These are phyloP conservation scores for Usnea hakonensis DNA, from an alignment of 495 filamentous ascomycete genomes.

Conservation along the genomic window DNA sequence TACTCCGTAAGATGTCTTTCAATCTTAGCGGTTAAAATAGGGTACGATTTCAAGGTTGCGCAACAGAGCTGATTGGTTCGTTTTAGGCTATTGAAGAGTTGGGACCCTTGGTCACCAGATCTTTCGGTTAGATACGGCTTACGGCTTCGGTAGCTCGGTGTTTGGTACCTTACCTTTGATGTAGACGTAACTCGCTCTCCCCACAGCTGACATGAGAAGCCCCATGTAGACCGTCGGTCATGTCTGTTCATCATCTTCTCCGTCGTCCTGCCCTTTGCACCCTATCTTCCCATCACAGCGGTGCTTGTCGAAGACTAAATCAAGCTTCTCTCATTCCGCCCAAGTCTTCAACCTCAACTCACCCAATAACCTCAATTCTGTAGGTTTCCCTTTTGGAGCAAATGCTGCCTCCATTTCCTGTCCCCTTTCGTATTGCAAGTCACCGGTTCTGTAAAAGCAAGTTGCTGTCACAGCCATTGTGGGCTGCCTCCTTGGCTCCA, in stretches of 20 bases:
- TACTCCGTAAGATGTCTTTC: no score
- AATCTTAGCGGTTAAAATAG: no score
- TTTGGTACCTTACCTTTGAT: no score
- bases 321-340: not conserved
- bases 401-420: not conserved
- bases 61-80: no score
- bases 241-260: constrained; percentile 12
- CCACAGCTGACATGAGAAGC: not conserved
- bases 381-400: not conserved
- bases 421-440: not conserved
- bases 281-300: constrained; percentile 19
- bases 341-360: constrained; percentile 11
- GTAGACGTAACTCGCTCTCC: not conserved
- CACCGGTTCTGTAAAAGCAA: not conserved
- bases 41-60: no score
- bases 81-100: no score
- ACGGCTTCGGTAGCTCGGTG: no score
- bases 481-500: not conserved
- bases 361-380: constrained; percentile 56
- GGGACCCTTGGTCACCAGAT: no score
- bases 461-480: not conserved
- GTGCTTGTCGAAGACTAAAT: not conserved
- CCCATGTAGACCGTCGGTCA: not conserved
- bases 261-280: constrained; percentile 27
- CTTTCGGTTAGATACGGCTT: no score